Evolutionary conservation across 1,284 basidiomycete genomes (phyloP), one percentile per base, ranked within the genome.

Genomic region (Trichosporon inkin): DNA sequence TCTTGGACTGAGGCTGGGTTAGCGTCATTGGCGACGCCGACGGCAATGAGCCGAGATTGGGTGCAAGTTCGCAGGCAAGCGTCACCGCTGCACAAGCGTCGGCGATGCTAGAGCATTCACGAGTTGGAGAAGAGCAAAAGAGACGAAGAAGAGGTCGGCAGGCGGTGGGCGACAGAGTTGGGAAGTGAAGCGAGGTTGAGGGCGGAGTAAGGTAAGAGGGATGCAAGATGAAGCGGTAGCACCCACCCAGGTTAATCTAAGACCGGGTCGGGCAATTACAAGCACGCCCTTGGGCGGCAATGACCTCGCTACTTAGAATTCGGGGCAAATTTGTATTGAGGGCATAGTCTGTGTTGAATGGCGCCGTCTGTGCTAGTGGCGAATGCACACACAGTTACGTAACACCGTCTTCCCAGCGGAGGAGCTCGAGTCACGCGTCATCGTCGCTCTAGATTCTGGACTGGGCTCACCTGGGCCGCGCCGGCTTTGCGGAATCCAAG

Each of bases 1-100:
- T 49, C 44, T 49, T 49, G 44, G 44, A 49, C 28, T 49, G 44
- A 22, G 44, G 44, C 28, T 49, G 44, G 44, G 44, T 49, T 49
- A 49, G 44, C 44, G 44, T 49, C 44, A 49, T 49, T 49, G 44
- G 44, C 44, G 44, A 32, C 44, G 44, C 44, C 22, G 44, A 49
- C 44, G 44, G 44, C 44, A 28, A 24, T 49, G 44, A 49, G 44
- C 44, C 44, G 44, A 49, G 20, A 24, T 20, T 22, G 16, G 44
- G 22, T 22, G 28, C 10, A 10, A 32, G 44, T 49, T 49, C 24
- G 44, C 44, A 49, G 44, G 44, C 44, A 49, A 49, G 44, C 44
- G 44, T 49, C 22, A 28, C 44, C 44, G 44, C 44, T 49, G 44
- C 44, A 49, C 44, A 49, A 22, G 22, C 24, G 44, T 49, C 44